phyloP scores from a whole-genome alignment of 768 basidiomycete genomes.

The Suillus occidentalis region DNA sequence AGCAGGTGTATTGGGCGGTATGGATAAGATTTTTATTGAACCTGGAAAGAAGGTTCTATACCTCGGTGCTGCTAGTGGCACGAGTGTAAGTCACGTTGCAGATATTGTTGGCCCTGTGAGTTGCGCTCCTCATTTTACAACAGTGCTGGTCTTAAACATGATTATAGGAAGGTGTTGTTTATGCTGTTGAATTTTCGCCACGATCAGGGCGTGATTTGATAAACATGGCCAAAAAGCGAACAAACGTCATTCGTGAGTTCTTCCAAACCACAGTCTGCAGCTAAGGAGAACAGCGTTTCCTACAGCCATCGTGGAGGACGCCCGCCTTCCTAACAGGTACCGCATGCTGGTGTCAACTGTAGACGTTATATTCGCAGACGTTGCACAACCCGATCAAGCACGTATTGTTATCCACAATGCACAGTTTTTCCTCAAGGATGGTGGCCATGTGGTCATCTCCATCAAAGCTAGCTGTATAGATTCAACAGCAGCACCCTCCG shows the following conservation, averaged over 20 bases:
- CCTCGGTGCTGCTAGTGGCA: slow-evolving; percentile 96
- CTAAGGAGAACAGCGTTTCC: slow-evolving; percentile 3
- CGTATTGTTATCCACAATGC: slow-evolving; percentile 95
- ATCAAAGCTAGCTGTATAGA: slow-evolving; percentile 99
- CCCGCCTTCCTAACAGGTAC: slow-evolving; percentile 94
- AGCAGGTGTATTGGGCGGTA: slow-evolving; percentile 92
- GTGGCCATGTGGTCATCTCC: slow-evolving; percentile 90
- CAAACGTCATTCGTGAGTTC: slow-evolving; percentile 93
- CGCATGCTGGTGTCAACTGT: slow-evolving; percentile 95
- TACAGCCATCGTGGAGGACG: slow-evolving; percentile 94
- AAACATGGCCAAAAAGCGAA: slow-evolving; percentile 99
- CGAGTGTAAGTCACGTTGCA: slow-evolving; percentile 97
- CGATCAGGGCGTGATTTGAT: slow-evolving; percentile 97
- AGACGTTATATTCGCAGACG: slow-evolving; percentile 97
- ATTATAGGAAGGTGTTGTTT: slow-evolving; percentile 86
- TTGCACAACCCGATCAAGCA: slow-evolving; percentile 98
- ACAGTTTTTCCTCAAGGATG: slow-evolving; percentile 92
- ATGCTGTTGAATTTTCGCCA: slow-evolving; percentile 97
- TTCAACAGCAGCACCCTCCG: slow-evolving; percentile 88
- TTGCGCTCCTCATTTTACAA: slow-evolving; percentile 10
- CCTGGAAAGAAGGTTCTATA: slow-evolving; percentile 97
- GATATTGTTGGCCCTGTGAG: slow-evolving; percentile 96
- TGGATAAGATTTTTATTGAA: slow-evolving; percentile 89
- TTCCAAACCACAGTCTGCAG: background rate
- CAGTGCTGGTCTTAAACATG: slow-evolving; percentile 15